phyloP scores from a whole-genome alignment of 176 grass and related monocot genomes.

The Aegilops bicornis region DNA sequence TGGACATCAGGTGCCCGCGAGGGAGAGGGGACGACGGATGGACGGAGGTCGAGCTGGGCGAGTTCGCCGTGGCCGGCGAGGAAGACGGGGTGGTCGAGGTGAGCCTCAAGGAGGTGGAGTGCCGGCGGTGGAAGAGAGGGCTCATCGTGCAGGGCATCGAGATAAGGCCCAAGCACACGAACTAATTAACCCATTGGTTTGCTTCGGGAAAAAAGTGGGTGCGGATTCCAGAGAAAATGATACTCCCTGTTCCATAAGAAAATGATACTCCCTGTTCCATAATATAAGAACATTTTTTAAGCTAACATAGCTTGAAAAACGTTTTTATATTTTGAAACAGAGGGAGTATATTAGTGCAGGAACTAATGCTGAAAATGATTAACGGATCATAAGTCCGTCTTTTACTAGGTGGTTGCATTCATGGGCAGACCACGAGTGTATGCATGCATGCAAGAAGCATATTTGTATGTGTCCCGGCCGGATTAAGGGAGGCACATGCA shows the following conservation, averaged over 20 bases:
- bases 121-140: slow-evolving; percentile 53
- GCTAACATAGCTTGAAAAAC: too few species aligned
- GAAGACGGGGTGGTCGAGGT: slow-evolving; percentile 43
- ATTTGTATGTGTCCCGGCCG: too few species aligned
- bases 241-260: too few species aligned
- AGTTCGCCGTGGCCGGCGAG: slow-evolving; percentile 28
- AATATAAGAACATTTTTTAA: too few species aligned
- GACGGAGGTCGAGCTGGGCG: slow-evolving; percentile 58
- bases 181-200: neutral
- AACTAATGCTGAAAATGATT: neutral
- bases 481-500: too few species aligned
- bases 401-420: neutral
- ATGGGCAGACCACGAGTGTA: too few species aligned
- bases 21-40: slow-evolving; percentile 43
- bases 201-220: neutral
- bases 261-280: too few species aligned
- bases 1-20: slow-evolving; percentile 29
- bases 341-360: neutral
- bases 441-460: neutral
- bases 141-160: slow-evolving; percentile 77
- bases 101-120: slow-evolving; percentile 35
- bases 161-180: slow-evolving; percentile 43
- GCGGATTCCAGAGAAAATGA: neutral
- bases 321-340: too few species aligned
- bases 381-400: neutral